A percentile compares a stretch with the other conserved stretches of the same genome.
phyloP scores from a whole-genome alignment of 352 stramenopile species.

The Phytophthora litchii region DNA sequence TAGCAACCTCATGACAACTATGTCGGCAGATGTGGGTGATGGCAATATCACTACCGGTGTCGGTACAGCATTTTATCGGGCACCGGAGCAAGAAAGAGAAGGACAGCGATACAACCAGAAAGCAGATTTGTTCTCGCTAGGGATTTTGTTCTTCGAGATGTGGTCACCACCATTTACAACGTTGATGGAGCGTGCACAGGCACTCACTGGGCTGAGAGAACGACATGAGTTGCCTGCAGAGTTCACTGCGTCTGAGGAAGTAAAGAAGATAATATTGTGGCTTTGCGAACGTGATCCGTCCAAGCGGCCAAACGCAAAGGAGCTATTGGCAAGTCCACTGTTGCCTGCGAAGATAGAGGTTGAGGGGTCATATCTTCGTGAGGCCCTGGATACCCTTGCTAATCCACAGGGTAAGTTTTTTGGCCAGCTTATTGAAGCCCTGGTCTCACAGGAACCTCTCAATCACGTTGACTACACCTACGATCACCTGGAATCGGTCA shows the following conservation, averaged over 20 bases:
- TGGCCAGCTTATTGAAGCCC: conserved; percentile 78
- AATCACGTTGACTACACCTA: conserved; percentile 89
- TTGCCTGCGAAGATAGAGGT: conserved; percentile 87
- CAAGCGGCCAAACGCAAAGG: conserved; percentile 70
- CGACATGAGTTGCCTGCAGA: conserved; percentile 56
- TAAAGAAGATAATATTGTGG: conserved; percentile 90
- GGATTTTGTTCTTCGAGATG: conserved; percentile 97
- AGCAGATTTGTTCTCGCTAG: conserved; percentile 95
- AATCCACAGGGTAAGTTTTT: conserved; percentile 92
- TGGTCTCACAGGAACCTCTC: conserved; percentile 76
- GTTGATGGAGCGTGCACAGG: conserved; percentile 88
- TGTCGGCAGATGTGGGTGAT: conserved; percentile 48
- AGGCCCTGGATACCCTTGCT: conserved; percentile 85
- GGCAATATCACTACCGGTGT: conserved; percentile 94
- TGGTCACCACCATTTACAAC: conserved; percentile 93
- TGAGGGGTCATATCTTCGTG: conserved; percentile 80
- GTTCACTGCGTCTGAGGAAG: conserved; percentile 74
- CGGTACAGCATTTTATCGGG: conserved; percentile 95
- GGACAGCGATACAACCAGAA: conserved; percentile 90
- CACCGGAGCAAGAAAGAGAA: conserved; percentile 93
- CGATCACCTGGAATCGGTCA: conserved; percentile 81
- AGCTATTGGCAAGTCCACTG: conserved; percentile 70
- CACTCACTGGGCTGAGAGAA: conserved; percentile 78
- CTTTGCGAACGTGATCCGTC: conserved; percentile 83
- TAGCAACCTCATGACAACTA: conserved; percentile 54